Evolutionary conservation across 768 basidiomycete genomes (phyloP), one percentile per base, ranked within the genome.

Genomic region (Roridomyces roridus): DNA sequence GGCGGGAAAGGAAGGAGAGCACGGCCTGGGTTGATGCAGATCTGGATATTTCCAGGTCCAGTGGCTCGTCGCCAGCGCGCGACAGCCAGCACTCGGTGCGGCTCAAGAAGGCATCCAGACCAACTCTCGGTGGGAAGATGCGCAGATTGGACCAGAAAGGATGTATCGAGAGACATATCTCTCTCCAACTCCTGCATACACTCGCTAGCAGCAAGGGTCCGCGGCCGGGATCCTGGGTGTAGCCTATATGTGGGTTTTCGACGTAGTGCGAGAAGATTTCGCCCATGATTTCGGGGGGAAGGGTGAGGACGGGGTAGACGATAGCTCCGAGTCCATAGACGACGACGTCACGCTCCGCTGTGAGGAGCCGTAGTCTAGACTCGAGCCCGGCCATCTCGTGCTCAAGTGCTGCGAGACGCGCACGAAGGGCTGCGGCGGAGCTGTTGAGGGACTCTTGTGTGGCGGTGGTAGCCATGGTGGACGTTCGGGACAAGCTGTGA

Each of bases 151-250:
- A 31, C 29, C 29, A 31, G 29, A 31, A 31, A 6, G 29, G 29
- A 31, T 14, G 29, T 14, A 31, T 31, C 1, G 56, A 46, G 28
- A 58, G 24, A 29, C 45, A 51, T 11, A 58, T 46, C 39, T 42
- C 24, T 42, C 57, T 34, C 57, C 57, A 58, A 8, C 15, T 15
- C 28, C 36, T 46, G 25, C 57, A 52, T 8, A 58, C 51, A 21
- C 50, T 37, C 12, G 50, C 57, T 18, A 58, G 28, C 17, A 25
- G 25, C 25, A 52, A 24, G 5, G 50, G 57, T 2, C 51, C 46
- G 12, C 20, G 29, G 9, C 34, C 40, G 7, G 36, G 43, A 20
- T 1, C 17, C n/a, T 17, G n/a, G 7, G 29, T 31, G 14, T 31
- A 31, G 7, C 29, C 29, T 6, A 31, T 31, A 14, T 31, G 29